Conservation (phyloP, 352 stramenopile genomes). For the Detonula confervacea region DNA sequence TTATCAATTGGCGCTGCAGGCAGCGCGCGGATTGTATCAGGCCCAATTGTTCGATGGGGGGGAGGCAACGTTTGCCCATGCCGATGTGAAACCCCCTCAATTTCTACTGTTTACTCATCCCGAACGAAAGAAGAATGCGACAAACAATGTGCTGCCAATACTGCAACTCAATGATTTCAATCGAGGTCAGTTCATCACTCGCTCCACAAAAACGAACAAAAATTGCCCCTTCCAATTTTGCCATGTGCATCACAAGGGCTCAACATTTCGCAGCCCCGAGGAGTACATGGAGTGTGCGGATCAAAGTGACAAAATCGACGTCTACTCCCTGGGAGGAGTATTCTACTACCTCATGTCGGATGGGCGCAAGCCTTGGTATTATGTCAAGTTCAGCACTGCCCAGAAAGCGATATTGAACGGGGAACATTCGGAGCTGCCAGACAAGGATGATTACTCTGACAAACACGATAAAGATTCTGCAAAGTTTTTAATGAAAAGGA, state of each 20-base stretch:
- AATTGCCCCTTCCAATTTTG: conserved; percentile 37
- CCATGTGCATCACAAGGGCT: conserved; percentile 13
- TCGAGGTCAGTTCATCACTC: conserved; percentile 17
- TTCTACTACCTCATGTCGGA: conserved; percentile 42
- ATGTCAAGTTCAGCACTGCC: too few species aligned
- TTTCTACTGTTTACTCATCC: conserved; percentile 41
- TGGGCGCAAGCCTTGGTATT: conserved; percentile 25
- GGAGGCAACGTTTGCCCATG: conserved; percentile 27
- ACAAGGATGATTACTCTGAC: conserved; percentile 3
- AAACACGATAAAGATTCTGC: not conserved
- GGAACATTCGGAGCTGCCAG: not conserved
- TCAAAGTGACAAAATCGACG: conserved; percentile 39
- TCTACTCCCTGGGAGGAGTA: conserved; percentile 37
- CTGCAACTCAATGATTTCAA: conserved; percentile 52
- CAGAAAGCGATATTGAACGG: conserved; percentile 14
- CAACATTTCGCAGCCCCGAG: conserved; percentile 22
- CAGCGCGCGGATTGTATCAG: conserved; percentile 39
- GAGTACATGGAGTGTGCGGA: conserved; percentile 29
- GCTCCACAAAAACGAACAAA: conserved; percentile 9
- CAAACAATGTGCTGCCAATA: conserved; percentile 13
- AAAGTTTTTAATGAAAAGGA: conserved; percentile 3
- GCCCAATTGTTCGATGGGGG: conserved; percentile 28
- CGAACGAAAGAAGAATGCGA: not conserved
- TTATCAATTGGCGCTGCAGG: conserved; percentile 35
- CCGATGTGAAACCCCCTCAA: conserved; percentile 44